Percentiles rank a stretch among this genome's conserved stretches.
Conservation (phyloP, 768 basidiomycete species). For the Leccinum uliginosum region DNA sequence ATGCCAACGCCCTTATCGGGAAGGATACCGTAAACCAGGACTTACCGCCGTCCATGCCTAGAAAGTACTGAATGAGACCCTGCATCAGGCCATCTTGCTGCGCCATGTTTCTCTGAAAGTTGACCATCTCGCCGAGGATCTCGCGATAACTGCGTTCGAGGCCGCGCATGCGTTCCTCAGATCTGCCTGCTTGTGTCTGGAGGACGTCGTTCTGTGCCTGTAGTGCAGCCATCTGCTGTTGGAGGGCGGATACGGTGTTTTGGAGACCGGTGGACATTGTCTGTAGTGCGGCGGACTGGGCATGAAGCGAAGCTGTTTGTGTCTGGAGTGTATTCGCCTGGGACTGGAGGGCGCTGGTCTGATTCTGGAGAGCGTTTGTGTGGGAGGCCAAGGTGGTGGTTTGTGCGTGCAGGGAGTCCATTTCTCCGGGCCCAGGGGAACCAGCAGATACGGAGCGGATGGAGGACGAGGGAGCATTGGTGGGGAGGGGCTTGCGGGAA, state of each 20-base stretch:
- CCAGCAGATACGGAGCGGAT: slow-evolving; percentile 22
- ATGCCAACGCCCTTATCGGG: background rate
- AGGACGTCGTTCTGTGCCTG: slow-evolving; percentile 30
- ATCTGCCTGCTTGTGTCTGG: slow-evolving; percentile 26
- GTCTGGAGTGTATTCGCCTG: slow-evolving; percentile 26
- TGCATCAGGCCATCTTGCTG: slow-evolving; percentile 85
- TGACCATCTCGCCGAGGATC: slow-evolving; percentile 66
- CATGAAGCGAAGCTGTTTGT: slow-evolving; percentile 32
- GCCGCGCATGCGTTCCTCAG: slow-evolving; percentile 52
- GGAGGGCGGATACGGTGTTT: slow-evolving; percentile 22
- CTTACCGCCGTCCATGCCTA: slow-evolving; percentile 63
- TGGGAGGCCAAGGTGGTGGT: slow-evolving; percentile 29
- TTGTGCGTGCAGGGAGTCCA: slow-evolving; percentile 27
- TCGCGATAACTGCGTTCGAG: slow-evolving; percentile 64
- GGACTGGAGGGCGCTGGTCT: slow-evolving; percentile 26
- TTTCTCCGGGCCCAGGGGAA: slow-evolving; percentile 28
- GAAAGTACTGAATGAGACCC: slow-evolving; percentile 74
- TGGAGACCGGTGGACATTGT: slow-evolving; percentile 27
- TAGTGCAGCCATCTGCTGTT: slow-evolving; percentile 28
- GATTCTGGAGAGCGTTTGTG: slow-evolving; percentile 26
- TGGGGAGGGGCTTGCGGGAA: slow-evolving; percentile 29
- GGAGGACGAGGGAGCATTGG: slow-evolving; percentile 27
- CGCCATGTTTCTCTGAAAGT: slow-evolving; percentile 69
- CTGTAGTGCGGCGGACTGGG: slow-evolving; percentile 32
- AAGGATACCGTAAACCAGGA: slow-evolving; percentile 3